Evolutionary conservation across 1,284 basidiomycete species (phyloP).

Genomic region (Schizopora paradoxa): DNA sequence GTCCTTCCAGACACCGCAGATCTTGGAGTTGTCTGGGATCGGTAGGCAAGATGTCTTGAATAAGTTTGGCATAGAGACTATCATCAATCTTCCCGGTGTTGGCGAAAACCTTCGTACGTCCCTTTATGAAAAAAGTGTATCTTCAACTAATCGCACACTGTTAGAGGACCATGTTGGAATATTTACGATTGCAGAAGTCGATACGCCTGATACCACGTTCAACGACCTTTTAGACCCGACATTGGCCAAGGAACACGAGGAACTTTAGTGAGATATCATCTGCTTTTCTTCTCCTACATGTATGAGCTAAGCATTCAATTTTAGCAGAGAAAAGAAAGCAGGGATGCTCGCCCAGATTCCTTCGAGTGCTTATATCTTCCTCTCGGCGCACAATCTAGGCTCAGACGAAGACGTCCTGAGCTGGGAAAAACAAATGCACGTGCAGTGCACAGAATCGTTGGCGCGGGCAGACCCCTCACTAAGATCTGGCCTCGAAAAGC

Average conservation of each 20-base stretch:
- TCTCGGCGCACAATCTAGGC: conserved; percentile 1
- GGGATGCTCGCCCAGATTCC: not conserved
- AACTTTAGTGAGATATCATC: conserved; percentile 5
- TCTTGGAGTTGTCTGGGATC: conserved; percentile 16
- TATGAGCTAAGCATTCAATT: no score
- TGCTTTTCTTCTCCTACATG: no score
- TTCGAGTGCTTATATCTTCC: conserved; percentile 1
- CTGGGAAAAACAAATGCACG: not conserved
- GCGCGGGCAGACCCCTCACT: not conserved
- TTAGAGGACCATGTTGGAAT: conserved; percentile 8
- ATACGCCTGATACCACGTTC: conserved; percentile 2
- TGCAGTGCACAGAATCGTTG: not conserved
- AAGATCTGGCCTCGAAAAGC: conserved; percentile 5
- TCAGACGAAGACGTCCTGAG: not conserved
- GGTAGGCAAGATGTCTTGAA: conserved; percentile 12
- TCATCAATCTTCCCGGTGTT: conserved; percentile 18
- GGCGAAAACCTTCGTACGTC: conserved; percentile 18
- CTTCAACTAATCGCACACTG: no score
- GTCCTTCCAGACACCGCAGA: conserved; percentile 6
- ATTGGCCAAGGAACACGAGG: conserved; percentile 2
- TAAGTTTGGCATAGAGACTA: conserved; percentile 8
- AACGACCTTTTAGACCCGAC: conserved; percentile 7
- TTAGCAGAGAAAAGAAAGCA: not conserved
- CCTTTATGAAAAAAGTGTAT: not conserved
- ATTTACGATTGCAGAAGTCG: conserved; percentile 1